Conservation (phyloP, 73 alveolate genomes). For the Loxodes magnus region DNA sequence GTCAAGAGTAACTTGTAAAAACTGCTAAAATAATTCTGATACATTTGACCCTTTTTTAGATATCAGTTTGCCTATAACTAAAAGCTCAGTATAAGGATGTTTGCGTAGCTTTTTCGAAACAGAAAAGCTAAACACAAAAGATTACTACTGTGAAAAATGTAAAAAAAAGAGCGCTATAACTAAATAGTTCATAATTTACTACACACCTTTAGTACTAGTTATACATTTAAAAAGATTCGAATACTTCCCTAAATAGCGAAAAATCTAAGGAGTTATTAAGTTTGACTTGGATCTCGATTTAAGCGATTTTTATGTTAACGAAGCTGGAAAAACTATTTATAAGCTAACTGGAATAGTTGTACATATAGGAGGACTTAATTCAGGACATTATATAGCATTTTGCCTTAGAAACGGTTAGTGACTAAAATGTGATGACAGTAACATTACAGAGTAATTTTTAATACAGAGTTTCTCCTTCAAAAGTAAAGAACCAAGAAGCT, state of each 20-base stretch:
- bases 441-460: neutral
- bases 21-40: neutral
- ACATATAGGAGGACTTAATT: neutral
- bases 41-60: neutral
- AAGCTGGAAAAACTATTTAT: neutral
- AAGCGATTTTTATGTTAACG: neutral
- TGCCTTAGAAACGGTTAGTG: constrained; percentile 1
- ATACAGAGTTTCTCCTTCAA: too few species aligned
- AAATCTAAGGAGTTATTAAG: neutral
- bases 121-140: neutral
- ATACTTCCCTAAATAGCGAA: neutral
- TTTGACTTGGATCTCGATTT: neutral
- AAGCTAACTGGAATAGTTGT: constrained; percentile 1
- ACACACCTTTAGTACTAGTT: neutral
- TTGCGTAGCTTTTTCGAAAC: neutral
- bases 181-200: neutral
- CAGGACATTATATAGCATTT: constrained; percentile 9
- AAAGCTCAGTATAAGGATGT: neutral
- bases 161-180: neutral
- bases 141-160: neutral
- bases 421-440: neutral
- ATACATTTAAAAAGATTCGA: constrained; percentile 4
- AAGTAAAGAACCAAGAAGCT: too few species aligned
- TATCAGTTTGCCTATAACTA: neutral
- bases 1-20: neutral